Percentiles rank a stretch among this genome's conserved stretches.
These are phyloP conservation scores for Phytophthora melonis DNA, from an alignment of 352 stramenopile species.

Conservation along the genomic window DNA sequence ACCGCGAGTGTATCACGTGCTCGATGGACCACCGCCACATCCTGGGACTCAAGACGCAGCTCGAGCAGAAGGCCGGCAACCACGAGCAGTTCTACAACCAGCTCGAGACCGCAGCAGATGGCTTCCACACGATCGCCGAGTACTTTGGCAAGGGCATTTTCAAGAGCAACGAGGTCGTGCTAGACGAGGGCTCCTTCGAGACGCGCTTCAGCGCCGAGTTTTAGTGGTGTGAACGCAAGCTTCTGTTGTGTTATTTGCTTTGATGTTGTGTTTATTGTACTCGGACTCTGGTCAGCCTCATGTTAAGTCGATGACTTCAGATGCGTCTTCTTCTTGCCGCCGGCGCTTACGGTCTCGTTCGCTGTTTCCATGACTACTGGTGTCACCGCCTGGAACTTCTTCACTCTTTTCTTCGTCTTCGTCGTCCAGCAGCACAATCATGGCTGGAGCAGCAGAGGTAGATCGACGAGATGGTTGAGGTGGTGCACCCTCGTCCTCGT, in stretches of 20 bases:
- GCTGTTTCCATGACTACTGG: not conserved
- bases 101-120: slow-evolving; percentile 87
- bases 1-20: slow-evolving; percentile 91
- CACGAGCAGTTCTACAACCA: slow-evolving; percentile 95
- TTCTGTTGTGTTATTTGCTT: not conserved
- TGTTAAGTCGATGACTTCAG: slow-evolving; percentile 43
- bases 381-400: not conserved
- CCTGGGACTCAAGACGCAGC: slow-evolving; percentile 86
- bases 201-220: slow-evolving; percentile 88
- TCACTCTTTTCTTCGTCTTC: slow-evolving; percentile 12
- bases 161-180: slow-evolving; percentile 75
- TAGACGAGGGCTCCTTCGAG: slow-evolving; percentile 77
- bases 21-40: slow-evolving; percentile 89
- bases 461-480: not conserved
- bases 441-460: not conserved
- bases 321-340: slow-evolving; percentile 12
- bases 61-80: slow-evolving; percentile 89
- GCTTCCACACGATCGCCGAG: slow-evolving; percentile 91
- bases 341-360: slow-evolving; percentile 23
- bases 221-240: slow-evolving; percentile 42
- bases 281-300: slow-evolving; percentile 19
- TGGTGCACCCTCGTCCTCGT: not conserved
- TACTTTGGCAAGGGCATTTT: slow-evolving; percentile 95
- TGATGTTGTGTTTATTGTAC: slow-evolving; percentile 21
- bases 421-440: slow-evolving; percentile 30